Conservation (phyloP, 345 rosid genomes). For the Noccaea bulbosa region DNA sequence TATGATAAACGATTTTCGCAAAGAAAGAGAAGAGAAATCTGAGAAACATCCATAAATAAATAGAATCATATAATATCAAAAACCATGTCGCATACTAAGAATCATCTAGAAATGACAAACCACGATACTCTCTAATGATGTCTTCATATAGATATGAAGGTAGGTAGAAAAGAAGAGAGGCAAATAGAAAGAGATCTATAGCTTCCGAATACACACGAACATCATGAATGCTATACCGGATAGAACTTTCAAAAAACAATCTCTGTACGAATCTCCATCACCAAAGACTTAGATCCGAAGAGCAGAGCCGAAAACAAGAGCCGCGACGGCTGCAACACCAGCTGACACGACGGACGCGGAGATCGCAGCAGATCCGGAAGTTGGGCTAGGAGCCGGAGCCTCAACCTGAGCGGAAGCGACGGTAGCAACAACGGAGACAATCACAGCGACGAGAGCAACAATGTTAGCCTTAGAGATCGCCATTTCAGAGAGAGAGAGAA, state of each 20-base stretch:
- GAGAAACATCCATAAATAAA: constrained; percentile 34
- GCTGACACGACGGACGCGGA: constrained; percentile 50
- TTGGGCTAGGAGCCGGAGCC: constrained; percentile 65
- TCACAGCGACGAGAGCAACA: constrained; percentile 43
- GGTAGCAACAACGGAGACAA: constrained; percentile 47
- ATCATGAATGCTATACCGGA: constrained; percentile 38
- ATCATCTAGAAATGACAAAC: constrained; percentile 24
- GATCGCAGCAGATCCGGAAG: constrained; percentile 54
- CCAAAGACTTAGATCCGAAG: constrained; percentile 53
- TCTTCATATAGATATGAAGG: constrained; percentile 34
- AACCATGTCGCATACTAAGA: constrained; percentile 17
- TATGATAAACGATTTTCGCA: background rate
- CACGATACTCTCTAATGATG: constrained; percentile 21
- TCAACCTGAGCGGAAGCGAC: constrained; percentile 51
- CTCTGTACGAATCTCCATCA: constrained; percentile 46
- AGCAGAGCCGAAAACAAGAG: constrained; percentile 54
- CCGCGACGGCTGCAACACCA: constrained; percentile 45
- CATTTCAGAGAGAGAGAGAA: constrained; percentile 43
- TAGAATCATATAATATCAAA: constrained; percentile 38
- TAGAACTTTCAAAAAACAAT: constrained; percentile 3
- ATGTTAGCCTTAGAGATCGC: constrained; percentile 46
- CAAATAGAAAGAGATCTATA: constrained; percentile 35
- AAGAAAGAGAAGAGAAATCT: background rate
- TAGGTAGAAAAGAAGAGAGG: background rate
- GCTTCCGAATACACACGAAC: constrained; percentile 44